Percentiles rank a stretch among this genome's conserved stretches.
phyloP scores from a whole-genome alignment of 169 alveolate species.

The Neospora caninum region DNA sequence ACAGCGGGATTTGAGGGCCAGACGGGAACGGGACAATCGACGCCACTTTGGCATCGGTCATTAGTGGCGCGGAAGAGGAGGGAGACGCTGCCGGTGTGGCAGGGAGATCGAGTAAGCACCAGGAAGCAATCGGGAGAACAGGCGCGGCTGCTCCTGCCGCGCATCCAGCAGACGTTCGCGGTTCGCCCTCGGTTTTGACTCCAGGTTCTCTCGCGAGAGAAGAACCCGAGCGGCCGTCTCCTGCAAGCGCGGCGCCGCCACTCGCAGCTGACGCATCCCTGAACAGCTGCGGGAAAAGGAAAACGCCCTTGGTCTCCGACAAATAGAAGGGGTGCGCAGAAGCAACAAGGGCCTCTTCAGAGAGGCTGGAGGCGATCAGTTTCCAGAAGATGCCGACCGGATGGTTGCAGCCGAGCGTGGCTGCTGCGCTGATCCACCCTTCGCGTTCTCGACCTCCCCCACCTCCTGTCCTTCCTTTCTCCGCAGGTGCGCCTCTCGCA shows the following conservation, averaged over 20 bases:
- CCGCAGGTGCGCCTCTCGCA: neutral
- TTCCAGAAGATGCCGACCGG: slow-evolving; percentile 49
- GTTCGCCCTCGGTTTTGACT: neutral
- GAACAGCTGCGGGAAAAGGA: slow-evolving; percentile 38
- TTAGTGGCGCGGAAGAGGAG: neutral
- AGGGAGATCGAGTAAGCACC: slow-evolving; percentile 58
- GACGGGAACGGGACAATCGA: neutral
- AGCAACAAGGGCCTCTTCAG: neutral
- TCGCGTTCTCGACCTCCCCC: neutral
- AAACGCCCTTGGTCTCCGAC: slow-evolving; percentile 9
- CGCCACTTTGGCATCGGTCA: neutral
- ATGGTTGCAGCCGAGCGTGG: neutral
- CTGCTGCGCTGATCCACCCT: neutral
- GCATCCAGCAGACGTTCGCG: neutral
- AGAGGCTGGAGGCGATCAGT: neutral
- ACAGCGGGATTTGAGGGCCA: neutral
- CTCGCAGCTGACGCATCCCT: neutral
- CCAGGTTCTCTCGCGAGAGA: neutral
- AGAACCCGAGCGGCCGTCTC: neutral
- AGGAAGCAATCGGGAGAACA: slow-evolving; percentile 50
- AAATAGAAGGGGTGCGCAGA: neutral
- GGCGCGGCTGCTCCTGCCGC: slow-evolving; percentile 43
- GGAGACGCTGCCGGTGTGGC: neutral
- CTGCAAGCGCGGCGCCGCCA: neutral
- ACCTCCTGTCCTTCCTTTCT: neutral